Conservation (phyloP, 306 rosid genomes). For the Medicago ruthenica region DNA sequence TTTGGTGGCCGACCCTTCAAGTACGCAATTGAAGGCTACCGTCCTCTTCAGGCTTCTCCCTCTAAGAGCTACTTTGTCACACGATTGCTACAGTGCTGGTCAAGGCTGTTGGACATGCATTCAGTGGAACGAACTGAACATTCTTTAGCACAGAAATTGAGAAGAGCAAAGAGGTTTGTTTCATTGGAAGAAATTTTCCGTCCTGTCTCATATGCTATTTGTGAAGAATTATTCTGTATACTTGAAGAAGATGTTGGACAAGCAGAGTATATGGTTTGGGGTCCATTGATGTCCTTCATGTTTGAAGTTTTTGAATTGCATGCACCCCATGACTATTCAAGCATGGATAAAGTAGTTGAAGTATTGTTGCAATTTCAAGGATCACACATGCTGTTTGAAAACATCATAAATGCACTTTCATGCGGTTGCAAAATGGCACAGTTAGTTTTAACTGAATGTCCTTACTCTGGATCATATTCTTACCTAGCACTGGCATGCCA, state of each 20-base stretch:
- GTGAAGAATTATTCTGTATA: constrained; percentile 73
- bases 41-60: constrained; percentile 85
- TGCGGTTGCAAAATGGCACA: constrained; percentile 71
- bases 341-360: constrained; percentile 83
- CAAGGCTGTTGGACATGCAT: constrained; percentile 81
- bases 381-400: constrained; percentile 76
- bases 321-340: constrained; percentile 79
- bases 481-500: constrained; percentile 88
- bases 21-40: constrained; percentile 82
- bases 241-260: constrained; percentile 65
- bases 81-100: constrained; percentile 76
- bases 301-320: constrained; percentile 73
- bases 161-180: constrained; percentile 78
- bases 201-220: constrained; percentile 76
- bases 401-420: constrained; percentile 74
- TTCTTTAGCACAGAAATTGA: constrained; percentile 77
- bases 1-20: constrained; percentile 89
- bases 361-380: constrained; percentile 71
- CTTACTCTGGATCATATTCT: constrained; percentile 90
- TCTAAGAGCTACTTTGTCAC: constrained; percentile 51
- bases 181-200: constrained; percentile 73
- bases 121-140: constrained; percentile 61
- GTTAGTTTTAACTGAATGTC: constrained; percentile 73
- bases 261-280: constrained; percentile 79
- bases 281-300: constrained; percentile 82